Conservation (phyloP, 176 grass and related monocot genomes). For the Eragrostis nindensis region DNA sequence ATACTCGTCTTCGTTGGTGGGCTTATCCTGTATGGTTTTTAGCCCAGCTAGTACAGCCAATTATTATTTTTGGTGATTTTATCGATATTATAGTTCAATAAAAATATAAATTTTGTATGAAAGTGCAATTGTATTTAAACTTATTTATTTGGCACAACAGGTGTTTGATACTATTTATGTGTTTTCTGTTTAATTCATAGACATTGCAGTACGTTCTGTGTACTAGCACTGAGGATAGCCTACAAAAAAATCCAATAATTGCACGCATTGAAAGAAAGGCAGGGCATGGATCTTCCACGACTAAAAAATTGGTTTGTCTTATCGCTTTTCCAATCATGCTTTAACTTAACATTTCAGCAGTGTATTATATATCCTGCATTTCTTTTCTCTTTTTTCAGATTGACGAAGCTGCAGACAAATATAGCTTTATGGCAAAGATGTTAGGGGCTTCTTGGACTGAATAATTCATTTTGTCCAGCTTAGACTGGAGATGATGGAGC, state of each 20-base stretch:
- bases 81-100: too few species aligned
- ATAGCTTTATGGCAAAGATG: slow-evolving; percentile 95
- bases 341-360: slow-evolving; percentile 5
- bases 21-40: too few species aligned
- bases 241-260: slow-evolving; percentile 83
- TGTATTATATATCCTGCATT: slow-evolving; percentile 7
- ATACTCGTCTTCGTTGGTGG: too few species aligned
- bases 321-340: background rate
- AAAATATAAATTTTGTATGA: too few species aligned
- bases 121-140: background rate
- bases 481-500: background rate
- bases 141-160: background rate
- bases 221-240: slow-evolving; percentile 50
- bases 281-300: slow-evolving; percentile 87
- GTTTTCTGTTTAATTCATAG: slow-evolving; percentile 45
- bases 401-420: slow-evolving; percentile 75
- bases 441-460: slow-evolving; percentile 66
- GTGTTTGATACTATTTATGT: slow-evolving; percentile 24
- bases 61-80: too few species aligned
- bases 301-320: slow-evolving; percentile 76
- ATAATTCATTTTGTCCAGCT: slow-evolving; percentile 19
- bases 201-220: slow-evolving; percentile 80
- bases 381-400: slow-evolving; percentile 54
- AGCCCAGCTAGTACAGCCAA: too few species aligned
- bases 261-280: slow-evolving; percentile 86